Conservation (phyloP, 345 rosid genomes). For the Syzygium oleosum region DNA sequence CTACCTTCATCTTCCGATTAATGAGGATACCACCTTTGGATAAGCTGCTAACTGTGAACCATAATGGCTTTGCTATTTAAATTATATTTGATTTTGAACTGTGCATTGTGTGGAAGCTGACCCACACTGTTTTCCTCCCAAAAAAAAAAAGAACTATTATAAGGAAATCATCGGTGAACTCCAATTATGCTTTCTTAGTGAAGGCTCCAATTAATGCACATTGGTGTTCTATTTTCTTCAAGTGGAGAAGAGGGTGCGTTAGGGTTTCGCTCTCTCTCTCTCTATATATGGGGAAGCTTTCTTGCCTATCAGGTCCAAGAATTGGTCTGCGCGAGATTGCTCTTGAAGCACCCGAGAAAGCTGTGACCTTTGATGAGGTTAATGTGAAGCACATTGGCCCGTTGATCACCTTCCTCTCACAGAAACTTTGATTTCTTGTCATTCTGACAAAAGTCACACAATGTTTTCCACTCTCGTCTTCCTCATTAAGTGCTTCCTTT, state of each 20-base stretch:
- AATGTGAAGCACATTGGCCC: not conserved
- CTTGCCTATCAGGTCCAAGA: not conserved
- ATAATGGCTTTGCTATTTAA: slow-evolving; percentile 9
- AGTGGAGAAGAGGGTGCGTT: not conserved
- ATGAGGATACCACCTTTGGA: slow-evolving; percentile 13
- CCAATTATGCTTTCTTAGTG: not conserved
- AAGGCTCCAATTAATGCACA: not conserved
- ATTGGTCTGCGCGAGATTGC: not conserved
- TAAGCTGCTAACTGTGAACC: slow-evolving; percentile 25
- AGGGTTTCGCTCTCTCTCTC: not conserved
- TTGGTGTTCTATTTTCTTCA: not conserved
- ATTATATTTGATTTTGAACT: not conserved
- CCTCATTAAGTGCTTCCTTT: not conserved
- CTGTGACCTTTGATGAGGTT: not conserved
- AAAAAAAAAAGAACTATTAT: not conserved
- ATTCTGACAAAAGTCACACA: not conserved
- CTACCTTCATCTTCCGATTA: slow-evolving; percentile 16
- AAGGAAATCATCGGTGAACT: not conserved
- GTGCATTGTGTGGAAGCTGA: not conserved
- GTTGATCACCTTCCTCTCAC: not conserved
- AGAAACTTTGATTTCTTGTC: not conserved
- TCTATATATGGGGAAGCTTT: not conserved
- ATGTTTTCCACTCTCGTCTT: not conserved
- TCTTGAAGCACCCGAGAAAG: not conserved
- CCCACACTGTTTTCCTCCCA: not conserved